phyloP scores from a whole-genome alignment of 495 filamentous ascomycete species.

The Penicillium daleae region DNA sequence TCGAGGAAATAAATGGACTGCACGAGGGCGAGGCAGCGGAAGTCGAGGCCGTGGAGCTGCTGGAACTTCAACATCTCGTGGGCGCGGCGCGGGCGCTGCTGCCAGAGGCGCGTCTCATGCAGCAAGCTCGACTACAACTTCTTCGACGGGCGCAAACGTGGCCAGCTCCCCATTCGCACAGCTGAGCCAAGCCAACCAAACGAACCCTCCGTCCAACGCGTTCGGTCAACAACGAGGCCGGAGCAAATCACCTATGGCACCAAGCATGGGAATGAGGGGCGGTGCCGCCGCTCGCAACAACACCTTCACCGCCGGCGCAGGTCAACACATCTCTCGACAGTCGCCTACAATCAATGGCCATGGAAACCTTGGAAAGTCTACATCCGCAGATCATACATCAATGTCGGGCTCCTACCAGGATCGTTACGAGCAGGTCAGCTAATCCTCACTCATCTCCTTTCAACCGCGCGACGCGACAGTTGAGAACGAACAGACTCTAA shows the following conservation, averaged over 20 bases:
- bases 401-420: conserved; percentile 38
- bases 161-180: conserved; percentile 39
- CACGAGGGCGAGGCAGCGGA: conserved; percentile 39
- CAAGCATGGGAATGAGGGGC: conserved; percentile 27
- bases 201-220: conserved; percentile 21
- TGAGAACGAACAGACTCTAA: conserved; percentile 23
- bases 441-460: neutral
- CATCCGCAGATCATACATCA: conserved; percentile 32
- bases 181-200: conserved; percentile 32
- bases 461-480: neutral
- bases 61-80: conserved; percentile 6
- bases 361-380: conserved; percentile 6
- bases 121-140: conserved; percentile 1
- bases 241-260: conserved; percentile 27
- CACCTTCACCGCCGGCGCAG: neutral
- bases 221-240: conserved; percentile 25
- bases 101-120: conserved; percentile 14
- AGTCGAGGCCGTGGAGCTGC: conserved; percentile 12
- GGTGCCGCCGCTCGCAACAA: conserved; percentile 8
- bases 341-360: conserved; percentile 2
- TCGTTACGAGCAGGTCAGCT: conserved; percentile 50
- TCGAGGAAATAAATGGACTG: conserved; percentile 14
- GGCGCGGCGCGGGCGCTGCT: conserved; percentile 29
- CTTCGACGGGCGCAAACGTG: conserved; percentile 3
- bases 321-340: conserved; percentile 1